Base-by-base conservation (phyloP, 805 yeast genomes). In the Nakazawaea wickerhamii region DNA sequence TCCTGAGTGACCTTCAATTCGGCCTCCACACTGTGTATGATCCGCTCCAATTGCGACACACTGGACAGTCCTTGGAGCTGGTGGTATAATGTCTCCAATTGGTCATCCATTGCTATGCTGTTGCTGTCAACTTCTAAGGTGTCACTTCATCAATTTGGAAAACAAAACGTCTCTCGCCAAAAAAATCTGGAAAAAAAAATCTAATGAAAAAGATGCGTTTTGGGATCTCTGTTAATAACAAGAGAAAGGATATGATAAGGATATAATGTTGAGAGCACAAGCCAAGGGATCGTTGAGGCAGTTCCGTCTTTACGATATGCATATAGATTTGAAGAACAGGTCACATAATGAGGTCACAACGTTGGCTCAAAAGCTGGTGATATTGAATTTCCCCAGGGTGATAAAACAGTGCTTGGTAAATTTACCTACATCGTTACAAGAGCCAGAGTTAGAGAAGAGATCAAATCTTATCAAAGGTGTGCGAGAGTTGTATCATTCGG, bases 391-490 rank as follows among this genome's bases (percentile, higher is more conserved):
- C 28, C 46, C 46, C 19, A 14, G 40, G 17, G 18, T 43, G 37
- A 35, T 43, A n/a, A 43, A 38, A 18, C 23, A 40, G 25, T 27
- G 30, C 9, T 36, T 43, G 36, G 17, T 43, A 4, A 23, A 43
- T 28, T 18, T 43, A 4, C 46, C 46, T 8, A 17, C 31, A 34
- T 38, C 46, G 6, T 27, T 43, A n/a, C 30, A 38, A 21, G 46
- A 43, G 19, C 17, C 20, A 3, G 14, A 23, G 0, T 22, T 32
- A 8, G 32, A 27, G 3, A 15, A 18, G 6, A 28, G 36, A 9
- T 20, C 10, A 13, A 30, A 35, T 14, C 37, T 43, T 8, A 19
- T 38, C n/a, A 9, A n/a, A 7, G 36, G 11, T 3, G 25, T 43
- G 5, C 11, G 46, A n/a, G 8, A 38, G 4, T 20, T 43, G 11